Evolutionary conservation across 2,329 filamentous ascomycete species (phyloP).

Genomic region (Colletotrichum karsti): DNA sequence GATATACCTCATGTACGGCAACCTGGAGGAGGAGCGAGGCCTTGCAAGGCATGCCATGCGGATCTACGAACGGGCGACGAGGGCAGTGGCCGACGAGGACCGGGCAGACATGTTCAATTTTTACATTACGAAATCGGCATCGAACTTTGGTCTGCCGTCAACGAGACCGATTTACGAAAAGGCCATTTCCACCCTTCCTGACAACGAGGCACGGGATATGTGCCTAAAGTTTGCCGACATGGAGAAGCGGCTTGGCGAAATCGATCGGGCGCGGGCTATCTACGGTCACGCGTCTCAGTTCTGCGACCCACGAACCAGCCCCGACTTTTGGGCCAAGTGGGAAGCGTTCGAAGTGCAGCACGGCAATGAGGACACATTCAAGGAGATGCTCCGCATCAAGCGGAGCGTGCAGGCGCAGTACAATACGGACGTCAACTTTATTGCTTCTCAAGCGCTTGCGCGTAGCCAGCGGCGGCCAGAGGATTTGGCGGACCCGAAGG

Average conservation of each 20-base stretch:
- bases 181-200: conserved; percentile 91
- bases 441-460: conserved; percentile 93
- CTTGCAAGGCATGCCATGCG: conserved; percentile 97
- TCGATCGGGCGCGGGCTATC: conserved; percentile 93
- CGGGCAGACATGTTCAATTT: conserved; percentile 98
- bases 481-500: conserved; percentile 51
- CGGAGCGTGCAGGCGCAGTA: conserved; percentile 96
- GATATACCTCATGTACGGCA: conserved; percentile 97
- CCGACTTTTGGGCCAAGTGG: conserved; percentile 95
- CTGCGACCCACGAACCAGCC: conserved; percentile 91
- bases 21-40: conserved; percentile 93
- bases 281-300: conserved; percentile 98
- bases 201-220: conserved; percentile 95
- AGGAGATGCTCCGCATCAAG: conserved; percentile 98
- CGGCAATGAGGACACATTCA: conserved; percentile 98
- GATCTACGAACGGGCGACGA: conserved; percentile 96
- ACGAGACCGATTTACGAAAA: conserved; percentile 96
- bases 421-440: conserved; percentile 99
- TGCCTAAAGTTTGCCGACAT: conserved; percentile 98
- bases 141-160: conserved; percentile 95
- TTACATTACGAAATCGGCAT: conserved; percentile 98
- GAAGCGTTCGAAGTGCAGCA: conserved; percentile 97
- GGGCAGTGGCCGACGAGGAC: conserved; percentile 94
- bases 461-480: conserved; percentile 72
- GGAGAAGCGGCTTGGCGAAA: conserved; percentile 90